A percentile compares a stretch with the other conserved stretches of the same genome.
Conservation (phyloP, 345 rosid species). For the Arabidopsis arenosa region DNA sequence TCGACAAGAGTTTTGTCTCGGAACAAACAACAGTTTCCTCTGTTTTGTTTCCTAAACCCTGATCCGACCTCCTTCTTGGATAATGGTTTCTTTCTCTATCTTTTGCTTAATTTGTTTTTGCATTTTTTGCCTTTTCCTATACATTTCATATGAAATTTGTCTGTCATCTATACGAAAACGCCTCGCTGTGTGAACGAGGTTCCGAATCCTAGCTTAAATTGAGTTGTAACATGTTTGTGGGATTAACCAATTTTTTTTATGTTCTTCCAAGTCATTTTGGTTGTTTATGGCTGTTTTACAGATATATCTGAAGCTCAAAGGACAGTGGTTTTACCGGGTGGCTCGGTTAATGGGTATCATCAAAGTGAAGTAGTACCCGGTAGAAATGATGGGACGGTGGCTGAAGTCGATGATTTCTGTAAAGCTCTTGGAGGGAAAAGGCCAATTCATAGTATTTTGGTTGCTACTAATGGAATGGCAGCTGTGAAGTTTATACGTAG, state of each 20-base stretch:
- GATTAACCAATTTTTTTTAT: too few relatives aligned
- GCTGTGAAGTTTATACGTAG: constrained; percentile 98
- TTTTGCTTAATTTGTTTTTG: background rate
- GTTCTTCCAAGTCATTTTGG: too few relatives aligned
- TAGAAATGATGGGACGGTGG: constrained; percentile 60
- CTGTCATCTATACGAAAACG: too few relatives aligned
- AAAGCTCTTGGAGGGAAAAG: constrained; percentile 79
- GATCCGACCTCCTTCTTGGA: constrained; percentile 56
- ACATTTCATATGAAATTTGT: too few relatives aligned
- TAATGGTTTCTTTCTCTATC: constrained; percentile 16
- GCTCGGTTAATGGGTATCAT: constrained; percentile 55
- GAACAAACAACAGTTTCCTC: constrained; percentile 50
- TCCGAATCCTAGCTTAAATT: too few relatives aligned
- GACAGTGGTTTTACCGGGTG: constrained; percentile 53
- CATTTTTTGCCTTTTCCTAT: background rate
- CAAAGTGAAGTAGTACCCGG: constrained; percentile 54
- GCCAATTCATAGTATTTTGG: constrained; percentile 87
- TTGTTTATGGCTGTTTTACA: constrained; percentile 41
- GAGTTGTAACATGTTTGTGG: too few relatives aligned
- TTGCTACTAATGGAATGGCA: constrained; percentile 99
- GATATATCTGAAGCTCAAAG: constrained; percentile 66
- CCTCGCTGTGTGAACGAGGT: too few relatives aligned
- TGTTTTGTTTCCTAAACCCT: constrained; percentile 45
- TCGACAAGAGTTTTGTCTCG: constrained; percentile 21
- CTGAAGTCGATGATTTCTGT: constrained; percentile 80